These are phyloP conservation scores for Colletotrichum filicis DNA, from an alignment of 2,329 filamentous ascomycete genomes.

Conservation along the genomic window DNA sequence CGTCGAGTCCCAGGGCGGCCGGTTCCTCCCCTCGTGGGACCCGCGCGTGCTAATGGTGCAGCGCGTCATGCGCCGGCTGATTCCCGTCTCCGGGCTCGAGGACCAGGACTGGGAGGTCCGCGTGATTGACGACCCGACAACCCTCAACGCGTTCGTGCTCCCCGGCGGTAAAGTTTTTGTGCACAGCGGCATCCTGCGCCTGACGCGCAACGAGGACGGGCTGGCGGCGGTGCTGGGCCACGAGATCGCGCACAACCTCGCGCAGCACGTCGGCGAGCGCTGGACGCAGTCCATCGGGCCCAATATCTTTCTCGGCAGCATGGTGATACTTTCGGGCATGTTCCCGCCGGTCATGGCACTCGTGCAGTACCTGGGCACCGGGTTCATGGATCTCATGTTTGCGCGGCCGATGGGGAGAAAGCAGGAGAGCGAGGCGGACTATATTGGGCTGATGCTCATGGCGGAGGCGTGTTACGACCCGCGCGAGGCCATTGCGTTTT, in stretches of 20 bases:
- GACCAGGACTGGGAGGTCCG: constrained; percentile 75
- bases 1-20: constrained; percentile 60
- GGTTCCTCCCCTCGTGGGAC: constrained; percentile 70
- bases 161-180: constrained; percentile 86
- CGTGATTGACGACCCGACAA: constrained; percentile 74
- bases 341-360: constrained; percentile 55
- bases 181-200: constrained; percentile 76
- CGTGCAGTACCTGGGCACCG: constrained; percentile 53
- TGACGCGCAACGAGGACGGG: constrained; percentile 74
- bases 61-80: constrained; percentile 72
- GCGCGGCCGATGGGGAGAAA: constrained; percentile 74
- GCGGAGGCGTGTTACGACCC: constrained; percentile 82
- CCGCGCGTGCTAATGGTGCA: constrained; percentile 66
- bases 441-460: constrained; percentile 87
- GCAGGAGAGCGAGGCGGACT: constrained; percentile 83
- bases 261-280: constrained; percentile 74
- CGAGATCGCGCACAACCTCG: constrained; percentile 82
- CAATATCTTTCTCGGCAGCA: constrained; percentile 61
- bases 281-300: constrained; percentile 64
- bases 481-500: constrained; percentile 72
- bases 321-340: constrained; percentile 59
- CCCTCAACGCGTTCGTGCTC: constrained; percentile 80
- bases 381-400: constrained; percentile 72
- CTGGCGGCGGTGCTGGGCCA: constrained; percentile 82
- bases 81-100: constrained; percentile 73